A percentile compares a stretch with the other conserved stretches of the same genome.
Conservation (phyloP, 306 rosid genomes). For the Rosa lucieae region DNA sequence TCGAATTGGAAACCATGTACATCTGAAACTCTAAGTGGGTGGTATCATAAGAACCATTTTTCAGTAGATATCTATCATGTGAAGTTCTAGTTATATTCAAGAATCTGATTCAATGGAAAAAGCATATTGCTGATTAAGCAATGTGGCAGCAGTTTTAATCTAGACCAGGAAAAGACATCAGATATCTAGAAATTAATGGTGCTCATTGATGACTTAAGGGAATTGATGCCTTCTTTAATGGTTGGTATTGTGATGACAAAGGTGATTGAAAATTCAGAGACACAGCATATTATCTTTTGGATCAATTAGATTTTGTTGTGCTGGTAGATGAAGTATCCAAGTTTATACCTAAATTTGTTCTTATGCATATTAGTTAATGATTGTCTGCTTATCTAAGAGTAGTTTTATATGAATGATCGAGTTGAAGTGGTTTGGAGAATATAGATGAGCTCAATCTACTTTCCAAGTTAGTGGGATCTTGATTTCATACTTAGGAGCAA, state of each 20-base stretch:
- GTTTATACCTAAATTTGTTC: slow-evolving; percentile 41
- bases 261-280: neutral
- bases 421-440: slow-evolving; percentile 16
- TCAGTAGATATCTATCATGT: neutral
- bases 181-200: neutral
- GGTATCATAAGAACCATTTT: neutral
- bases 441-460: neutral
- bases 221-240: slow-evolving; percentile 21
- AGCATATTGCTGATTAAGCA: slow-evolving; percentile 2
- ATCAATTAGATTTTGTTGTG: slow-evolving; percentile 21
- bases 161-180: neutral
- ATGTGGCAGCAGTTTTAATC: slow-evolving; percentile 7
- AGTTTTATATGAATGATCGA: slow-evolving; percentile 27
- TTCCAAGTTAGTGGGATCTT: neutral
- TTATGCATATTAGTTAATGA: neutral
- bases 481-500: neutral
- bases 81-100: neutral
- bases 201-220: slow-evolving; percentile 7
- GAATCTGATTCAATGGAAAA: slow-evolving; percentile 17
- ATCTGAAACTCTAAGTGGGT: neutral
- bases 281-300: neutral
- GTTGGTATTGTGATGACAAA: slow-evolving; percentile 5
- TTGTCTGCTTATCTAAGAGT: slow-evolving; percentile 13
- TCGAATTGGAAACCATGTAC: neutral
- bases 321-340: slow-evolving; percentile 20